Base-by-base conservation (phyloP, 2,329 filamentous ascomycete genomes). In the Sporothrix variecibatus region DNA sequence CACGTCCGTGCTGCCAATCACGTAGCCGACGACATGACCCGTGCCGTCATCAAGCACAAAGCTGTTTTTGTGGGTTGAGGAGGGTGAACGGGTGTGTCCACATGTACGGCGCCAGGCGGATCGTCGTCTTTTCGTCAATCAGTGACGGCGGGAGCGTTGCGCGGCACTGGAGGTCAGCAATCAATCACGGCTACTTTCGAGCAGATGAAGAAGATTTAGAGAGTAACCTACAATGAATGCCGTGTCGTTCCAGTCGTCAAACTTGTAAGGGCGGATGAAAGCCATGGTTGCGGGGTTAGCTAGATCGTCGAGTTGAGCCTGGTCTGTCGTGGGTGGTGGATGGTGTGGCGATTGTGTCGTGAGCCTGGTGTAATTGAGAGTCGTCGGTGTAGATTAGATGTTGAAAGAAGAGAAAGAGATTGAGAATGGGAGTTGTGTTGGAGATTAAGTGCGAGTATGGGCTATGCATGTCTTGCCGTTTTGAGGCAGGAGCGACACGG, bases 71-170 rank as follows among this genome's bases (percentile, higher is more conserved):
- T 0, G 85, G 85, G 9, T 81, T 85, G 74, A 87, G 83, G 76
- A 82, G 80, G 20, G 84, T 86, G 81, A 84, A 87, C 51, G 83
- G 85, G 78, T 87, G 85, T 9, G 85, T 86, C 86, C 86, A 87
- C 78, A 87, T 77, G 80, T 87, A 87, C 0, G 85, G 85, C 17
- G 84, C 81, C 40, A 86, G 80, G 23, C 80, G 80, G 65, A 76
- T 75, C 5, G 81, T 82, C 12, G 77, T 78, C 49, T 81, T 78
- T 38, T 83, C 84, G 23, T 77, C 62, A 34, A 77, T 51, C n/a
- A 87, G 82, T 4, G 82, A 83, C 0, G 83, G 83, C 3, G 85
- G 84, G 23, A 87, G 83, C 43, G 86, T 87, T 38, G 80, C 83
- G 72, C 85, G 84, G 78, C 86, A 87, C 86, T 87, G 76, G 15